phyloP scores from a whole-genome alignment of 1,139 yeast species.

The Kurtzmaniella natalensis region DNA sequence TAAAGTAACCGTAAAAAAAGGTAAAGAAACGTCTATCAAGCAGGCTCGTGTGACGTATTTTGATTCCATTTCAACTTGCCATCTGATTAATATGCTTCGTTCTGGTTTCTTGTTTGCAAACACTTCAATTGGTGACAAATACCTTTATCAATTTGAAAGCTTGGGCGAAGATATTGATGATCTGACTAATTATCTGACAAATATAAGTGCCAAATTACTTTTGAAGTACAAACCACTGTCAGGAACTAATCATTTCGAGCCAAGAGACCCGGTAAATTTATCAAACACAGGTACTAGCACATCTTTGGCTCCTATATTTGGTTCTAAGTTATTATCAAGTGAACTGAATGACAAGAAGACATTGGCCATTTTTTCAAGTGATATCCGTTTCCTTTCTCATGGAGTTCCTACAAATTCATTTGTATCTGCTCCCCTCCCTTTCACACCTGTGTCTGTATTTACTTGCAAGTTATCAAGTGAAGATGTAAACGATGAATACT shows the following conservation, averaged over 20 bases:
- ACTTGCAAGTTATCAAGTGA: conserved; percentile 46
- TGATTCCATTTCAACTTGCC: conserved; percentile 65
- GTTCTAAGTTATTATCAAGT: conserved; percentile 18
- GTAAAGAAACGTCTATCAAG: conserved; percentile 41
- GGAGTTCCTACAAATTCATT: conserved; percentile 60
- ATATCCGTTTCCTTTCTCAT: conserved; percentile 35
- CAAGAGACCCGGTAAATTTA: conserved; percentile 49
- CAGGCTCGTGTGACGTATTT: conserved; percentile 45
- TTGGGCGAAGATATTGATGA: conserved; percentile 40
- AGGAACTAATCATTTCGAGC: conserved; percentile 13
- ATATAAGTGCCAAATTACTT: too few species aligned
- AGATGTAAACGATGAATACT: conserved; percentile 56
- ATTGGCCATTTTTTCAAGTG: neutral
- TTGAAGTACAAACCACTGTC: neutral
- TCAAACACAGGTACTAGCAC: conserved; percentile 51
- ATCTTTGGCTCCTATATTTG: conserved; percentile 56
- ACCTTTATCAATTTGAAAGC: conserved; percentile 70
- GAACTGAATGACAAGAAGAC: neutral
- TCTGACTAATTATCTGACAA: conserved; percentile 18
- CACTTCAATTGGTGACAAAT: conserved; percentile 56
- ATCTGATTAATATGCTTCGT: conserved; percentile 55
- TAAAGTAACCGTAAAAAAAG: conserved; percentile 48
- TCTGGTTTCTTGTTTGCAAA: conserved; percentile 76
- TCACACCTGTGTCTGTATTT: conserved; percentile 55
- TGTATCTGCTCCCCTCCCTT: conserved; percentile 71